phyloP scores from a whole-genome alignment of 352 stramenopile species.

The Phytophthora sansomeana region DNA sequence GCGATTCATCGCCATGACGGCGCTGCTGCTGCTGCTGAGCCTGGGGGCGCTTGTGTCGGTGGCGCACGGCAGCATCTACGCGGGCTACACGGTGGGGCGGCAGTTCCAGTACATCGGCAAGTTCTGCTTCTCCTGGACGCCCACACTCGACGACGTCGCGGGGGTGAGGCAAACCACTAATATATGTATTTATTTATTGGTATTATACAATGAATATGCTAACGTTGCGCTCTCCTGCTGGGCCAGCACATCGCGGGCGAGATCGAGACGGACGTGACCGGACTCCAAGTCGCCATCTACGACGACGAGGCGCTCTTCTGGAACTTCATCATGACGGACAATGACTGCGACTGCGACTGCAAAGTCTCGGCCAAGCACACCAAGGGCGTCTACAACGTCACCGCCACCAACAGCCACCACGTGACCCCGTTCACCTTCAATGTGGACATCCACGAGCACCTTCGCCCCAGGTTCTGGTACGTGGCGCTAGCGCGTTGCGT shows the following conservation, averaged over 20 bases:
- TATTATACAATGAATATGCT: slow-evolving; percentile 1
- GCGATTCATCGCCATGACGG: slow-evolving; percentile 6
- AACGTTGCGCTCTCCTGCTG: neutral
- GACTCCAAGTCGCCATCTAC: slow-evolving; percentile 79
- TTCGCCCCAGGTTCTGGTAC: slow-evolving; percentile 78
- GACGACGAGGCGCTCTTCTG: slow-evolving; percentile 84
- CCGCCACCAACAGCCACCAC: slow-evolving; percentile 45
- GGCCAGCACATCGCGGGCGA: slow-evolving; percentile 62
- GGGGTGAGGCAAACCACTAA: slow-evolving; percentile 45
- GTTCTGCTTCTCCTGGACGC: slow-evolving; percentile 81
- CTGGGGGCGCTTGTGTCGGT: slow-evolving; percentile 2
- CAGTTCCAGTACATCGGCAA: slow-evolving; percentile 87
- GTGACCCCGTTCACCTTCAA: slow-evolving; percentile 65
- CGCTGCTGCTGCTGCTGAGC: slow-evolving; percentile 24
- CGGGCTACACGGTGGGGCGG: slow-evolving; percentile 67
- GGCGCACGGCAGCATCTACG: slow-evolving; percentile 48
- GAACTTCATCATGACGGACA: slow-evolving; percentile 77
- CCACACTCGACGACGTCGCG: slow-evolving; percentile 64
- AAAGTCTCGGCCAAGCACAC: slow-evolving; percentile 75
- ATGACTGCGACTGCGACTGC: slow-evolving; percentile 70
- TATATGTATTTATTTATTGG: too few species aligned
- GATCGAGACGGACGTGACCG: slow-evolving; percentile 68
- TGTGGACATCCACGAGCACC: slow-evolving; percentile 70
- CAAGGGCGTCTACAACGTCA: slow-evolving; percentile 78
- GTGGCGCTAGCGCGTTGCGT: slow-evolving; percentile 78